These are phyloP conservation scores for Salix viminalis DNA, from an alignment of 345 rosid genomes.

Conservation along the genomic window DNA sequence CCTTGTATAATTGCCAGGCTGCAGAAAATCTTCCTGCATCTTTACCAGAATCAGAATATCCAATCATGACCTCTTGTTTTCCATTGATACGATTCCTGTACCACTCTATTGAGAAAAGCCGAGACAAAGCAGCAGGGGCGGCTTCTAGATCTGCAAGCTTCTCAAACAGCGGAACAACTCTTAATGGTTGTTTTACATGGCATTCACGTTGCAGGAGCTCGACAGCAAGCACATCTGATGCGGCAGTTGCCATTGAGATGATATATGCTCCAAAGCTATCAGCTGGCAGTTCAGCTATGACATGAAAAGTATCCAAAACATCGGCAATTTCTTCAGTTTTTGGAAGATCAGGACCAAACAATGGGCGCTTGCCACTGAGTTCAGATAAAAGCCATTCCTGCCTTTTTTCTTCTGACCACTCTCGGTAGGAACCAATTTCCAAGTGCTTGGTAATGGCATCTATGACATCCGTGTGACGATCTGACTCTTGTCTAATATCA, in stretches of 20 bases:
- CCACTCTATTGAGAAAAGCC: conserved; percentile 94
- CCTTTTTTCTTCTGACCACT: conserved; percentile 81
- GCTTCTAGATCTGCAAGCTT: conserved; percentile 96
- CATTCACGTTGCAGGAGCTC: conserved; percentile 98
- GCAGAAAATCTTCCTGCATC: conserved; percentile 97
- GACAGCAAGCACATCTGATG: conserved; percentile 37
- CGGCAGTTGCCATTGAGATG: conserved; percentile 35
- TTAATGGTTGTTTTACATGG: conserved; percentile 75
- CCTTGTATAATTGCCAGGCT: conserved; percentile 96
- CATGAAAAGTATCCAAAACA: conserved; percentile 28
- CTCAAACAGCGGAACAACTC: conserved; percentile 98
- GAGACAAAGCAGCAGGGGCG: conserved; percentile 90
- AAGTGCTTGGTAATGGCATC: conserved; percentile 92
- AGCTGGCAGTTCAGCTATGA: conserved; percentile 33
- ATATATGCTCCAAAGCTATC: conserved; percentile 35
- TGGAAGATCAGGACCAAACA: conserved; percentile 92
- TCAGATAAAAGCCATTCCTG: conserved; percentile 97
- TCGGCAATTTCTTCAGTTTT: conserved; percentile 86
- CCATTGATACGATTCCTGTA: conserved; percentile 83
- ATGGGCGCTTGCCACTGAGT: conserved; percentile 87
- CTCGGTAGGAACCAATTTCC: conserved; percentile 79
- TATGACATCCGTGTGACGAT: conserved; percentile 91
- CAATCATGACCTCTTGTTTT: conserved; percentile 98
- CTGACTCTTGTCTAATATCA: conserved; percentile 96
- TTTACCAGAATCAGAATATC: conserved; percentile 97